phyloP scores from a whole-genome alignment of 2,329 filamentous ascomycete genomes.

The Fusarium aywerte region DNA sequence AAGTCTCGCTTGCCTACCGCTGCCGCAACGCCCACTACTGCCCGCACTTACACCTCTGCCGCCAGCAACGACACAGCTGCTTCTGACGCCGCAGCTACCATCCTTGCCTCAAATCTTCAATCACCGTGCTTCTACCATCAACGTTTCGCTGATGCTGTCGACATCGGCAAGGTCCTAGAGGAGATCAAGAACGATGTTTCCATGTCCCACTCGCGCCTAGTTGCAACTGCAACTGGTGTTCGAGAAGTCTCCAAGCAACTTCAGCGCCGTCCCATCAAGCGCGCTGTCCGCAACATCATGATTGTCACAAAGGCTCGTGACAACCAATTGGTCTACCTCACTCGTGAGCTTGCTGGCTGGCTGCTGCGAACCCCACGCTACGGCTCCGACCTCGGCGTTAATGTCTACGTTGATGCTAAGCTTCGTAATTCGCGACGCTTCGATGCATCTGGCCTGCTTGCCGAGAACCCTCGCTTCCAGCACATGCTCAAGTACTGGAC shows the following conservation, averaged over 20 bases:
- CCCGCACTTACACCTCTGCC: constrained; percentile 27
- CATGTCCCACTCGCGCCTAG: constrained; percentile 91
- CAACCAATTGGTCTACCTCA: constrained; percentile 90
- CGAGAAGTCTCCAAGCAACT: constrained; percentile 96
- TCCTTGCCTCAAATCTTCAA: constrained; percentile 66
- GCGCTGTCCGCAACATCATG: constrained; percentile 94
- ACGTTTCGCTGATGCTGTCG: constrained; percentile 94
- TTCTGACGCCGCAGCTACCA: constrained; percentile 27
- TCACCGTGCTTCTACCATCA: constrained; percentile 99
- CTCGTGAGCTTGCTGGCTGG: constrained; percentile 88
- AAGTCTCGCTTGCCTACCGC: constrained; percentile 51
- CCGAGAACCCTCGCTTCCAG: constrained; percentile 79
- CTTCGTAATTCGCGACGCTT: constrained; percentile 89
- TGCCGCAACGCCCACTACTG: constrained; percentile 40
- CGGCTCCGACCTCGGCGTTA: constrained; percentile 88
- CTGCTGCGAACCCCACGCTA: constrained; percentile 89
- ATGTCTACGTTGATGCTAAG: constrained; percentile 98
- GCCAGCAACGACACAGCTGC: constrained; percentile 26
- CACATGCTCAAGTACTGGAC: constrained; percentile 96
- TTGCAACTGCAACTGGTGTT: constrained; percentile 94
- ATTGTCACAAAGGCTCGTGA: constrained; percentile 98
- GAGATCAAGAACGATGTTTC: constrained; percentile 91
- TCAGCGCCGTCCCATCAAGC: constrained; percentile 89
- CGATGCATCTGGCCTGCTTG: constrained; percentile 76
- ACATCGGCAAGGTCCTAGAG: constrained; percentile 93